Percentiles rank a stretch among this genome's conserved stretches.
These are phyloP conservation scores for Stagonosporopsis vannaccii DNA, from an alignment of 2,329 filamentous ascomycete species.

Conservation along the genomic window DNA sequence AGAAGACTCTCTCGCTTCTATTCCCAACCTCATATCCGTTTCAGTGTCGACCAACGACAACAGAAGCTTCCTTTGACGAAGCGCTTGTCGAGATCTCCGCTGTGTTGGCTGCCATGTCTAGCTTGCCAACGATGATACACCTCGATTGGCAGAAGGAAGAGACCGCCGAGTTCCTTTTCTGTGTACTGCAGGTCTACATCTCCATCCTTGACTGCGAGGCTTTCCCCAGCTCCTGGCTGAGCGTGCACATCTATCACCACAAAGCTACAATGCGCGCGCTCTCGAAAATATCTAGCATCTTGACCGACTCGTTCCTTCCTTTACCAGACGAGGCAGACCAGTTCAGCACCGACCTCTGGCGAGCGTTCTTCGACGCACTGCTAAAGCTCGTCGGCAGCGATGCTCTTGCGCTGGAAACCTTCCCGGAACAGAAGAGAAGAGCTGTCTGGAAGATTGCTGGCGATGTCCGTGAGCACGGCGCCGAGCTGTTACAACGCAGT, in stretches of 20 bases:
- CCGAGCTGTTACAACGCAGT: slow-evolving; percentile 80
- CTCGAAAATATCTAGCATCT: slow-evolving; percentile 78
- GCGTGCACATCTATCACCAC: slow-evolving; percentile 90
- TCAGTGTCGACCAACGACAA: slow-evolving; percentile 71
- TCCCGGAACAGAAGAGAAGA: slow-evolving; percentile 93
- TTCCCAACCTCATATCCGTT: slow-evolving; percentile 94
- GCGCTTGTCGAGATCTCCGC: slow-evolving; percentile 87
- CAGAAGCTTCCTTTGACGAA: slow-evolving; percentile 76
- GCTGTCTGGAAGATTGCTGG: slow-evolving; percentile 99
- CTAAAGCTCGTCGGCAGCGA: slow-evolving; percentile 89
- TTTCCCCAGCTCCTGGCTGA: slow-evolving; percentile 89
- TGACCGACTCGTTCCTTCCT: slow-evolving; percentile 85
- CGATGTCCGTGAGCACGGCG: slow-evolving; percentile 90
- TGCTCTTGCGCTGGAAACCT: slow-evolving; percentile 89
- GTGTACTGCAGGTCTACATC: slow-evolving; percentile 82
- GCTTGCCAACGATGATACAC: slow-evolving; percentile 75
- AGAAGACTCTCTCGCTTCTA: slow-evolving; percentile 76
- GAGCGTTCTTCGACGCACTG: slow-evolving; percentile 87
- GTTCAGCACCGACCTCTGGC: slow-evolving; percentile 95
- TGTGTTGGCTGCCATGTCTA: slow-evolving; percentile 82
- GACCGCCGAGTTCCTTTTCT: slow-evolving; percentile 75
- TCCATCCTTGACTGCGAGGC: slow-evolving; percentile 89
- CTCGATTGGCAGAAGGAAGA: slow-evolving; percentile 78
- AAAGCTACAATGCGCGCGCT: slow-evolving; percentile 86
- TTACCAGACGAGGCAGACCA: slow-evolving; percentile 88